A percentile compares a stretch with the other conserved stretches of the same genome.
Conservation (phyloP, 2,329 filamentous ascomycete genomes). For the Talaromyces sp. region DNA sequence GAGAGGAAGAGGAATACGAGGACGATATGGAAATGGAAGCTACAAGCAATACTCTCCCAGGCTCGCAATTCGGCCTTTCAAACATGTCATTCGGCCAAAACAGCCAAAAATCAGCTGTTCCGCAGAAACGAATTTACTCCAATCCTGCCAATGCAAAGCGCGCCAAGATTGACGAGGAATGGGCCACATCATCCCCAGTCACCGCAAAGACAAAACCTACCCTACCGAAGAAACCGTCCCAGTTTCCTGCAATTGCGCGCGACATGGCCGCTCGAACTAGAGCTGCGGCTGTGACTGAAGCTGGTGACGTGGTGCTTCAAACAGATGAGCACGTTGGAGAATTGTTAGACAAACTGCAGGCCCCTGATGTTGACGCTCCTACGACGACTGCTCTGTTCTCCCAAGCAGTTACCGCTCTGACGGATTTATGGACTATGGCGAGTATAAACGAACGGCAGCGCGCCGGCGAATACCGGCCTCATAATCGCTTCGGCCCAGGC, state of each 20-base stretch:
- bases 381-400: slow-evolving; percentile 28
- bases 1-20: slow-evolving; percentile 23
- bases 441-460: slow-evolving; percentile 39
- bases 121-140: slow-evolving; percentile 34
- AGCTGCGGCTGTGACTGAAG: slow-evolving; percentile 59
- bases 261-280: slow-evolving; percentile 56
- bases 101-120: not conserved
- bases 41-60: slow-evolving; percentile 10
- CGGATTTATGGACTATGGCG: slow-evolving; percentile 27
- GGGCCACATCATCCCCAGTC: slow-evolving; percentile 28
- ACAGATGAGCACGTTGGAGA: slow-evolving; percentile 66
- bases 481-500: slow-evolving; percentile 60
- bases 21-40: slow-evolving; percentile 26
- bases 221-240: slow-evolving; percentile 48
- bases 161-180: slow-evolving; percentile 35
- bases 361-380: slow-evolving; percentile 24
- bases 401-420: slow-evolving; percentile 28
- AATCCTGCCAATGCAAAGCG: slow-evolving; percentile 38
- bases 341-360: slow-evolving; percentile 50
- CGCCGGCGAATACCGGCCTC: slow-evolving; percentile 31
- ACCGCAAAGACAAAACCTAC: slow-evolving; percentile 28
- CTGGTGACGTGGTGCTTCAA: slow-evolving; percentile 63
- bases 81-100: slow-evolving; percentile 26
- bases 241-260: slow-evolving; percentile 66
- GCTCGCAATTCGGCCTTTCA: slow-evolving; percentile 22